Conservation (phyloP, 2,329 filamentous ascomycete species). For the Fusarium cicatricum region DNA sequence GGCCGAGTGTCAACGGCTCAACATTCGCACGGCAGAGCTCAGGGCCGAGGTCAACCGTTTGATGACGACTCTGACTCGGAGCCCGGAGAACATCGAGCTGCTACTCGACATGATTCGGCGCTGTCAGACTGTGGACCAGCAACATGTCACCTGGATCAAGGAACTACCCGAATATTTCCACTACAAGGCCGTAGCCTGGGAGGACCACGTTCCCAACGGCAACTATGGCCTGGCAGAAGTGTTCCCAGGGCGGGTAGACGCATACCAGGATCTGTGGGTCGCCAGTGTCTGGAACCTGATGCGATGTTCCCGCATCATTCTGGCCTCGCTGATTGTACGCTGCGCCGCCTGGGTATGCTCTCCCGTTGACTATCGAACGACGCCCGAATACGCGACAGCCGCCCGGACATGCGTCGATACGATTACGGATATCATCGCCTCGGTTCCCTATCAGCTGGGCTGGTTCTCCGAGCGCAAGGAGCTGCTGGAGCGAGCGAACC, state of each 20-base stretch:
- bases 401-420: slow-evolving; percentile 59
- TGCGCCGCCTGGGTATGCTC: slow-evolving; percentile 68
- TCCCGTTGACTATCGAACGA: slow-evolving; percentile 69
- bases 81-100: slow-evolving; percentile 58
- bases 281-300: slow-evolving; percentile 66
- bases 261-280: slow-evolving; percentile 66
- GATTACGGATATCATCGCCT: slow-evolving; percentile 67
- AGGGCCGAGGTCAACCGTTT: slow-evolving; percentile 61
- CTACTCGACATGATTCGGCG: slow-evolving; percentile 61
- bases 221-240: slow-evolving; percentile 64
- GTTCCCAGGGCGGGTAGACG: slow-evolving; percentile 67
- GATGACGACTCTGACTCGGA: slow-evolving; percentile 56
- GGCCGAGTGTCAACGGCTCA: slow-evolving; percentile 59
- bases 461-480: slow-evolving; percentile 61
- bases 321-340: slow-evolving; percentile 64
- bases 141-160: slow-evolving; percentile 60
- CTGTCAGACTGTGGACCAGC: slow-evolving; percentile 61
- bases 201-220: slow-evolving; percentile 60
- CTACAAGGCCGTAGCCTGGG: slow-evolving; percentile 64
- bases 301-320: slow-evolving; percentile 61
- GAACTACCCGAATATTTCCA: slow-evolving; percentile 59
- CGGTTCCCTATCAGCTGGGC: slow-evolving; percentile 68
- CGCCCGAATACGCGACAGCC: slow-evolving; percentile 66
- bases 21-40: slow-evolving; percentile 63
- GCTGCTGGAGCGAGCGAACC: slow-evolving; percentile 49